Evolutionary conservation across 257 asterid genomes (phyloP).

Genomic region (Solanum tarapatanum): DNA sequence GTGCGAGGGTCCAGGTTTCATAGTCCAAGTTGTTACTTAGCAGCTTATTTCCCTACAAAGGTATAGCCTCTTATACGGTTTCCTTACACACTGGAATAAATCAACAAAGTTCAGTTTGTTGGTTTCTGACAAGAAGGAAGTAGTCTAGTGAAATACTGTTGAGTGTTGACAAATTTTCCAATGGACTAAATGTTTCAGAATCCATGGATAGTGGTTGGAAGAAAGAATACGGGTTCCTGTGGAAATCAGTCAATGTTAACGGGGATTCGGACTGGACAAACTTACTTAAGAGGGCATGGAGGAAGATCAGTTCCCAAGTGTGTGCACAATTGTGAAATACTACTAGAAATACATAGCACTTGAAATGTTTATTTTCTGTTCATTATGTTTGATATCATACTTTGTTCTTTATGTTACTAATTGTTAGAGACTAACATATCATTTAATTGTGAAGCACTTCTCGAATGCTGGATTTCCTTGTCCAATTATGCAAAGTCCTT

Average conservation of each 20-base stretch:
- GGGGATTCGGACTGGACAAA: not conserved
- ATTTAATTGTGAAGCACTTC: constrained; percentile 58
- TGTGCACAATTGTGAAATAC: not conserved
- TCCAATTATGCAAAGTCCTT: constrained; percentile 99
- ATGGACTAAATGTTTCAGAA: not conserved
- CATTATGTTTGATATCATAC: not conserved
- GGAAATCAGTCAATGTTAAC: not conserved
- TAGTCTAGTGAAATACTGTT: not conserved
- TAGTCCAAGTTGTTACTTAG: not conserved
- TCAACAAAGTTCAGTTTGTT: not conserved
- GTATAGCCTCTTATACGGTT: not conserved
- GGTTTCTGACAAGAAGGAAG: not conserved
- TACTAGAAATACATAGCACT: not conserved
- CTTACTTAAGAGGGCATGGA: not conserved
- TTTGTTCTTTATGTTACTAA: not conserved
- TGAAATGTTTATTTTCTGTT: not conserved
- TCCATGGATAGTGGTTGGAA: not conserved
- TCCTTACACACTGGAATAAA: not conserved
- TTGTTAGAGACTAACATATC: not conserved
- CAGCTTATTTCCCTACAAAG: not conserved
- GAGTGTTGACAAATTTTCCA: not conserved
- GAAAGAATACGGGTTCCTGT: not conserved
- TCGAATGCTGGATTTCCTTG: constrained; percentile 99
- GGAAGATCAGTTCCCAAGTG: not conserved
- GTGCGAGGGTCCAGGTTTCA: not conserved